phyloP scores from a whole-genome alignment of 768 basidiomycete genomes.

The Suillus discolor region DNA sequence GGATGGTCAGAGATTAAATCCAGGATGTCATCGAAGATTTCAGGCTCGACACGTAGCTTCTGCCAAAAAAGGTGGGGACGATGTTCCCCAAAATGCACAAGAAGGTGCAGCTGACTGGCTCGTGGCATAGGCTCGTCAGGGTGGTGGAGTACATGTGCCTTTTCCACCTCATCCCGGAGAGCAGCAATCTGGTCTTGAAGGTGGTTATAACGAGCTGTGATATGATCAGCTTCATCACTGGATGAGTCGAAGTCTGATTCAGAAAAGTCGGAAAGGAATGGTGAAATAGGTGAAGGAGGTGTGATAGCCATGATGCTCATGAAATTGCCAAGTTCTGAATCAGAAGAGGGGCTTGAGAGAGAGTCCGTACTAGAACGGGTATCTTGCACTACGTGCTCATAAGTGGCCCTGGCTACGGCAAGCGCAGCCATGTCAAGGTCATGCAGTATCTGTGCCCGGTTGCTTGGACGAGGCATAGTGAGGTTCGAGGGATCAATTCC shows the following conservation, averaged over 20 bases:
- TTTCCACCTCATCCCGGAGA: conserved; percentile 5
- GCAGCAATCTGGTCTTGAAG: background rate
- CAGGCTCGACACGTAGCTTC: too few relatives aligned
- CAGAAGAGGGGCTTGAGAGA: background rate
- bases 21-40: too few relatives aligned
- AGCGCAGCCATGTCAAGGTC: background rate
- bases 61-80: too few relatives aligned
- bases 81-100: conserved; percentile 25
- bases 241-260: background rate
- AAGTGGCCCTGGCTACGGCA: background rate
- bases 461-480: background rate
- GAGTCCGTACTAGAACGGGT: background rate
- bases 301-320: background rate
- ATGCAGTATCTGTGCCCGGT: background rate
- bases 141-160: background rate
- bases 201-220: background rate
- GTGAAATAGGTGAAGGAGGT: background rate
- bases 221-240: background rate
- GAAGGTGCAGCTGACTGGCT: conserved; percentile 9
- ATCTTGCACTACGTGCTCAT: background rate
- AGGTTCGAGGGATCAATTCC: background rate
- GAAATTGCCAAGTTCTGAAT: background rate
- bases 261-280: background rate
- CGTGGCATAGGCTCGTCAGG: background rate
- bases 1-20: too few relatives aligned